phyloP scores from a whole-genome alignment of 495 filamentous ascomycete genomes.

The Penicillium longicatenatum region DNA sequence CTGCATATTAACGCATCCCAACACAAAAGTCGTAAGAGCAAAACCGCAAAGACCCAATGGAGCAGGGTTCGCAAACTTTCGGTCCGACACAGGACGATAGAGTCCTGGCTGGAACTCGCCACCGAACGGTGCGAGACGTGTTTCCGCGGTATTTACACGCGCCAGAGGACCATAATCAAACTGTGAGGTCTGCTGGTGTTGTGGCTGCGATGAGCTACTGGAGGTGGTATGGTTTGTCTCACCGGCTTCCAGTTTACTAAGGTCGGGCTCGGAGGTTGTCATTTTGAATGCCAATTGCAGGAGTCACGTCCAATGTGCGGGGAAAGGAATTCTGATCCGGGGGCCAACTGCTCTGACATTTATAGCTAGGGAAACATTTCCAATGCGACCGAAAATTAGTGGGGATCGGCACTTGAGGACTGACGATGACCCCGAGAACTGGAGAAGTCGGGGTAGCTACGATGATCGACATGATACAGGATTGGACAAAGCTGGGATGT shows the following conservation, averaged over 20 bases:
- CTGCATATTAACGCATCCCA: slow-evolving; percentile 72
- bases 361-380: neutral
- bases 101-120: slow-evolving; percentile 90
- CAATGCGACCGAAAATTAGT: neutral
- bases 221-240: slow-evolving; percentile 7
- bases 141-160: slow-evolving; percentile 61
- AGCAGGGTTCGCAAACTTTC: slow-evolving; percentile 79
- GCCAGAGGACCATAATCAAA: slow-evolving; percentile 56
- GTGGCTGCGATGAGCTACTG: neutral
- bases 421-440: neutral
- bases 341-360: neutral
- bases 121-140: slow-evolving; percentile 75
- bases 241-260: slow-evolving; percentile 5
- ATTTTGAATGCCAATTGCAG: neutral
- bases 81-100: slow-evolving; percentile 60
- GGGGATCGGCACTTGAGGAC: neutral
- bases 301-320: neutral
- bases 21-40: slow-evolving; percentile 82
- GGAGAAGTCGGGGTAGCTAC: neutral
- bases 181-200: slow-evolving; percentile 9
- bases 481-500: neutral
- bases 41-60: slow-evolving; percentile 78
- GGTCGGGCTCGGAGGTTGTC: neutral
- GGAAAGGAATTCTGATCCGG: neutral
- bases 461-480: neutral